Conservation (phyloP, 345 rosid genomes). For the Eucalyptus rudis region DNA sequence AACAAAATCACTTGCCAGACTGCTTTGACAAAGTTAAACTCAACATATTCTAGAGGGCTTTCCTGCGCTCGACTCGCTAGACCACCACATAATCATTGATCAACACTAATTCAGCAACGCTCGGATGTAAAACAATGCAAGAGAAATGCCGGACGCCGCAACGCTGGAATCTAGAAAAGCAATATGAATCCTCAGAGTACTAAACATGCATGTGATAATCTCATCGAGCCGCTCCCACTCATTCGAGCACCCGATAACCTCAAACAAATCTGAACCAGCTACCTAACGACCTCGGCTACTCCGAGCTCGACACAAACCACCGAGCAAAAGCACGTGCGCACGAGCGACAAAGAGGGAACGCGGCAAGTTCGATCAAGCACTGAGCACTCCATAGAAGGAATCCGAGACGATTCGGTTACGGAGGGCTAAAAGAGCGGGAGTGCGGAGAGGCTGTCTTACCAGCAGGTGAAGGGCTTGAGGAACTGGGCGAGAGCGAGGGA, state of each 20-base stretch:
- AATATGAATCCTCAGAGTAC: background rate
- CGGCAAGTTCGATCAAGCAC: background rate
- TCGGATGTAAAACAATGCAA: background rate
- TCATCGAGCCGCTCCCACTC: background rate
- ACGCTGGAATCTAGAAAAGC: background rate
- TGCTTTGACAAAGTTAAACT: background rate
- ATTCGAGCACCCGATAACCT: background rate
- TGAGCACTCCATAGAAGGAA: background rate
- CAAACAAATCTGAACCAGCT: background rate
- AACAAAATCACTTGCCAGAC: background rate
- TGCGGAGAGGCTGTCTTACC: conserved; percentile 3
- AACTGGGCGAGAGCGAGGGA: conserved; percentile 39
- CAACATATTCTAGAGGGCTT: background rate
- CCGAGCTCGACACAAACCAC: background rate
- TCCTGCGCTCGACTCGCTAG: background rate
- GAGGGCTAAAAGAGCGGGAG: background rate
- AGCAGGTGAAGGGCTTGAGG: conserved; percentile 40
- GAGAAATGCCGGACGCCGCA: background rate
- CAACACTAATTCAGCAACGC: background rate
- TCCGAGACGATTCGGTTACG: background rate
- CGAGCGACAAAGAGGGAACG: background rate
- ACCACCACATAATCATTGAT: background rate
- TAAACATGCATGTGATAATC: background rate
- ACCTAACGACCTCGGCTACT: background rate
- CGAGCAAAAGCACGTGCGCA: background rate